These are phyloP conservation scores for Suillus lakei DNA, from an alignment of 768 basidiomycete genomes.

Conservation along the genomic window DNA sequence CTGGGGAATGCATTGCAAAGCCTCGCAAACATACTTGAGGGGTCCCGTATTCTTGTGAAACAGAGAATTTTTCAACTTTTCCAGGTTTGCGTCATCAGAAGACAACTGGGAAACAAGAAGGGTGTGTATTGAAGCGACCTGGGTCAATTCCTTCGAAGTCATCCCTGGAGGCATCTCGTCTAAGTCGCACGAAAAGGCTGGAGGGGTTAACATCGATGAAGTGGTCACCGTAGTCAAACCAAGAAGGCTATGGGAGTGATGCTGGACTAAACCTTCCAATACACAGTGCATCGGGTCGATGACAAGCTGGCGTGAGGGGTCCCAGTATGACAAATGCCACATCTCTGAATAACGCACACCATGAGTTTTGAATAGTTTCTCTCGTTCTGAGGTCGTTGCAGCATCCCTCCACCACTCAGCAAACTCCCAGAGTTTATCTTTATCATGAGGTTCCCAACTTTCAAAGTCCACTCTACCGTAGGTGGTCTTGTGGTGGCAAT, in stretches of 20 bases:
- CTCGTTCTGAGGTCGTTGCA: neutral
- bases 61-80: conserved; percentile 8
- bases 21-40: conserved; percentile 8
- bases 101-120: conserved; percentile 8
- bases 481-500: conserved; percentile 16
- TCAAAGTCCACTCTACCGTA: conserved; percentile 15
- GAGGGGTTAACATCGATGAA: neutral
- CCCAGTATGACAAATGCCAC: conserved; percentile 32
- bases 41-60: conserved; percentile 9
- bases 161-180: neutral
- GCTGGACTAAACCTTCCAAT: conserved; percentile 17
- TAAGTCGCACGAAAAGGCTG: conserved; percentile 7
- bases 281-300: conserved; percentile 35
- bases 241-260: conserved; percentile 8
- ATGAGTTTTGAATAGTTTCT: conserved; percentile 19
- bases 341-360: conserved; percentile 26
- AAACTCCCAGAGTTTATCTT: conserved; percentile 1
- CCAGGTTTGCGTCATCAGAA: neutral
- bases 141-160: conserved; percentile 4
- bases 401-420: conserved; percentile 24
- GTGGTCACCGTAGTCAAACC: conserved; percentile 9
- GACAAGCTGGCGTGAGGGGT: conserved; percentile 21
- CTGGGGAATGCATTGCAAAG: conserved; percentile 5
- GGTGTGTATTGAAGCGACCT: conserved; percentile 13
- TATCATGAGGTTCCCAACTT: conserved; percentile 21